Evolutionary conservation across 2,329 filamentous ascomycete species (phyloP).

Genomic region (Calonectria fujianensis): DNA sequence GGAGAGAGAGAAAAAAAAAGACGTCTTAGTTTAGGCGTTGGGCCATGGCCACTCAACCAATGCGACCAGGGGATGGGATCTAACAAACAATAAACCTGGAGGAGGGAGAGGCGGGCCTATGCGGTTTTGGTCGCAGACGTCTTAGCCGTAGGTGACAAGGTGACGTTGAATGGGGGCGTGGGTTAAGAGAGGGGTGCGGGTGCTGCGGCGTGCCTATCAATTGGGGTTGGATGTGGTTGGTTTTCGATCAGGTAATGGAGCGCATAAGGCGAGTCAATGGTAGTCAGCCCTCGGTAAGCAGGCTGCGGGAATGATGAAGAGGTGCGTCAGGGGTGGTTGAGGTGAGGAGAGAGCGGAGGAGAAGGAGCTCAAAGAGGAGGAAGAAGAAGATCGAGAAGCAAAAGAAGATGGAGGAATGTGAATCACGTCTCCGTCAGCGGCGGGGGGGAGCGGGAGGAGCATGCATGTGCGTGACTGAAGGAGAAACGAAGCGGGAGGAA

Average conservation of each 20-base stretch:
- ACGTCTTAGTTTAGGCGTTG: constrained; percentile 40
- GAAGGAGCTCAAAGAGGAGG: background rate
- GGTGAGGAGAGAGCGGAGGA: constrained; percentile 21
- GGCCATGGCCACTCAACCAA: constrained; percentile 43
- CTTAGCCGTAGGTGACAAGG: constrained; percentile 16
- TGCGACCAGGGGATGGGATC: constrained; percentile 23
- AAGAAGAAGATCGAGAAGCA: constrained; percentile 1
- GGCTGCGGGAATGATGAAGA: background rate
- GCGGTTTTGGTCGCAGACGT: constrained; percentile 21
- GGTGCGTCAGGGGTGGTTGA: background rate
- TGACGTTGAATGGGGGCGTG: constrained; percentile 4
- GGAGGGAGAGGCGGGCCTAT: constrained; percentile 13
- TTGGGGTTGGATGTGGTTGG: constrained; percentile 18
- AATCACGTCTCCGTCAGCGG: constrained; percentile 16
- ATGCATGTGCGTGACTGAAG: constrained; percentile 4
- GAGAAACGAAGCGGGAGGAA: constrained; percentile 7
- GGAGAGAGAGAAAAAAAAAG: background rate
- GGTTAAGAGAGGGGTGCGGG: background rate
- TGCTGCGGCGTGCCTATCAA: constrained; percentile 29
- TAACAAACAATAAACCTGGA: constrained; percentile 23
- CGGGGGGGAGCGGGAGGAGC: constrained; percentile 3
- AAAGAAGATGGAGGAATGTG: background rate
- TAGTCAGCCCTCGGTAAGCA: constrained; percentile 20
- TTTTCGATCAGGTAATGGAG: constrained; percentile 2
- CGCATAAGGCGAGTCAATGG: constrained; percentile 22